phyloP scores from a whole-genome alignment of 2,329 filamentous ascomycete genomes.

The Stagonosporopsis tanaceti region DNA sequence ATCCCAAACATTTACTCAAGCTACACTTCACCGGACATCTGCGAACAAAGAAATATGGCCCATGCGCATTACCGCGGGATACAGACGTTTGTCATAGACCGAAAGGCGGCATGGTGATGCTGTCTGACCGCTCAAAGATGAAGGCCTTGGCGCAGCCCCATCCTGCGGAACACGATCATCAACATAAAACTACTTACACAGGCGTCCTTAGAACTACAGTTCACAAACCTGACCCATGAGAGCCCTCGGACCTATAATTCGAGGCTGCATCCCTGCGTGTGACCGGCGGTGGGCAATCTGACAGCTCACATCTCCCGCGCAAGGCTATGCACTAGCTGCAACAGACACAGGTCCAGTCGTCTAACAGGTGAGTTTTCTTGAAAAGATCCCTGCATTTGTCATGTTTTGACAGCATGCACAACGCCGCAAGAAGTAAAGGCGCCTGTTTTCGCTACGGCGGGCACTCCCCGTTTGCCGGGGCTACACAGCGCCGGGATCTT shows the following conservation, averaged over 20 bases:
- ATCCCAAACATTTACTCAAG: conserved; percentile 21
- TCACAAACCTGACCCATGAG: conserved; percentile 18
- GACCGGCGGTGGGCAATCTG: conserved; percentile 41
- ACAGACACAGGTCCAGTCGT: conserved; percentile 5
- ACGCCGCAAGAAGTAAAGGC: conserved; percentile 18
- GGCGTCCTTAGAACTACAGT: conserved; percentile 26
- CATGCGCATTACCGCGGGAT: conserved; percentile 15
- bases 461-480: conserved; percentile 31
- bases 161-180: conserved; percentile 23
- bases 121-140: conserved; percentile 38
- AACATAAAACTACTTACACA: conserved; percentile 14
- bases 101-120: conserved; percentile 37
- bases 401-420: conserved; percentile 26
- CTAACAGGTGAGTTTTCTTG: conserved; percentile 10
- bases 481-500: conserved; percentile 33
- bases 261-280: conserved; percentile 31
- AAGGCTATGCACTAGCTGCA: conserved; percentile 13
- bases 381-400: conserved; percentile 10
- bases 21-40: conserved; percentile 30
- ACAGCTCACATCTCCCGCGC: conserved; percentile 37
- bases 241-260: conserved; percentile 18
- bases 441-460: conserved; percentile 16
- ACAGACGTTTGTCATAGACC: conserved; percentile 21
- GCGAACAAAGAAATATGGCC: conserved; percentile 30
- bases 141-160: conserved; percentile 32